Evolutionary conservation across 1,284 basidiomycete genomes (phyloP).

Genomic region (Leccinum ambiguum): DNA sequence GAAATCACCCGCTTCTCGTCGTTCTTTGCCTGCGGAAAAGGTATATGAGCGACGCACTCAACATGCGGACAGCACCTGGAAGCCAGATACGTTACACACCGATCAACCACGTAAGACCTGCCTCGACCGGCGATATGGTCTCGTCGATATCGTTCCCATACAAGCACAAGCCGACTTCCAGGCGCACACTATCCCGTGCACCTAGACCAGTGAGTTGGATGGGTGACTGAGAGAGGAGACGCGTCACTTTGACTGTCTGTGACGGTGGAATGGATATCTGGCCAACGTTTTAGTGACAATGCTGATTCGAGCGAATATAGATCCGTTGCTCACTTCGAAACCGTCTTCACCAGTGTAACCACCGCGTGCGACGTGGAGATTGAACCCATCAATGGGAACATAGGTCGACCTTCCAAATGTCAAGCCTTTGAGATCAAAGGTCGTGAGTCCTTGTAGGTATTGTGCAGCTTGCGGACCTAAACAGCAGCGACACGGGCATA

Average conservation of each 20-base stretch:
- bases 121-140: conserved; percentile 85
- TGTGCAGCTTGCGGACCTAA: conserved; percentile 81
- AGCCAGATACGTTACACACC: conserved; percentile 42
- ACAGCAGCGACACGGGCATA: background rate
- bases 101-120: conserved; percentile 90
- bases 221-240: conserved; percentile 67
- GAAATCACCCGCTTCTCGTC: conserved; percentile 72
- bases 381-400: conserved; percentile 74
- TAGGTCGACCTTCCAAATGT: conserved; percentile 83
- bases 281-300: background rate
- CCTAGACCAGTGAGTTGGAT: conserved; percentile 91
- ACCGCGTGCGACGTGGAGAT: conserved; percentile 91
- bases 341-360: conserved; percentile 99
- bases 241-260: conserved; percentile 71
- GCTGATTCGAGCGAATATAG: background rate
- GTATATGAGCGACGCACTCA: background rate
- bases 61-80: background rate
- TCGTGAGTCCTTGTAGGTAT: conserved; percentile 74
- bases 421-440: conserved; percentile 69
- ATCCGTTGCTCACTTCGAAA: conserved; percentile 69
- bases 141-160: conserved; percentile 96
- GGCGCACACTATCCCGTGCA: conserved; percentile 88
- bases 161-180: conserved; percentile 98
- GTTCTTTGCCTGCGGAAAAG: conserved; percentile 64
- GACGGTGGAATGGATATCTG: conserved; percentile 90